Evolutionary conservation across 225 moss, liverwort and hornwort species (phyloP), one percentile per base, ranked within the genome.

Genomic region (Pseudisothecium myosuroides): DNA sequence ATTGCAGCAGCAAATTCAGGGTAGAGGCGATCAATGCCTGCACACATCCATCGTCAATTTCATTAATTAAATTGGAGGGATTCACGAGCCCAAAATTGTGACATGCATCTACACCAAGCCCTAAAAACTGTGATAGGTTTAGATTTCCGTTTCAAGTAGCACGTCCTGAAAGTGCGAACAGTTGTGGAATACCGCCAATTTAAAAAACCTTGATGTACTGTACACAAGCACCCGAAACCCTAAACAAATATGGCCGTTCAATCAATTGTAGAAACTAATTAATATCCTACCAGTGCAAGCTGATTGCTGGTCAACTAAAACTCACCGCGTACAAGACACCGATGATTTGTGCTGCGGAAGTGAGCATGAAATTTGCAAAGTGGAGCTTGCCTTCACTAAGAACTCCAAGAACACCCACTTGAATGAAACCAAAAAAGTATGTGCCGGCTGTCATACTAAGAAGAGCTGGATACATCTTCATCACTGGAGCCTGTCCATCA

Each of bases 1-100:
- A 95, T 75, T 96, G 95, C 69, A 98, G 86, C 37, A 96, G 92
- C 80, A 96, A 93, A 83, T 97, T 97, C 50, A 97, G 63, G 31
- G 94, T 94, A 2, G 97, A 97, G 64, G 98, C 97, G 20, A 98
- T 94, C 85, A 96, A 80, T 37, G 96, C 98, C 98, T 98, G 96
- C 93, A 93, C 47, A 43, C 54, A 69, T 31, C 2, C 80, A 59
- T 29, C 1, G 8, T 13, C 80, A 29, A 59, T 29, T 41, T 29
- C 5, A 11, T 7, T 41, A 2, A 19, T 19, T 1, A 16, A 41
- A 20, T 41, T 29, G 18, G 41, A 59, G 39, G 18, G 19, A 12
- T 19, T 80, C 59, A 41, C 0, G 12, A 41, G 41, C 29, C 26
- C 0, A 29, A 12, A 28, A 7, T 59, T 80, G 17, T 29, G 59